Evolutionary conservation across 371 early-diverging fungal genomes (phyloP), one percentile per base, ranked within the genome.

Genomic region (Mucor saturninus): DNA sequence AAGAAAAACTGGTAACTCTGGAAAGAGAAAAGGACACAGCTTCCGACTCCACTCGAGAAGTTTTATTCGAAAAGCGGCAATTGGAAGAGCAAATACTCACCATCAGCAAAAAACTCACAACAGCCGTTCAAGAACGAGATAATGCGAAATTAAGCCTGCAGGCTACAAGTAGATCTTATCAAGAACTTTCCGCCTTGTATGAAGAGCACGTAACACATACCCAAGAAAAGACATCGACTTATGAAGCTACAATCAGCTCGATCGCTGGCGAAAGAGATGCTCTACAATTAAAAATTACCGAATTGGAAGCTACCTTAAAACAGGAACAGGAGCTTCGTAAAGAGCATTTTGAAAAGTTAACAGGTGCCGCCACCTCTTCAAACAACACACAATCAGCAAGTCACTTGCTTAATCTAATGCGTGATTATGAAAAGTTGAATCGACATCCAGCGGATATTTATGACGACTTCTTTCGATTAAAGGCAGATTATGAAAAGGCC

Each of bases 391-490:
- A 54, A 37, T 38, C 58, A 11, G 1, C 39, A 9, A 59, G 54
- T 40, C 28, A 37, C 5, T 28, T 65, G 2, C 50, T 60, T 6
- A 15, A 28, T 31, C 39, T 60, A 15, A 54, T 65, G 8, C 40
- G 59, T 3, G 65, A 59, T 11, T 65, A 65, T 50, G 45, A 59
- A 56, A 42, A 51, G 15, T 9, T 43, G 1, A 46, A 55, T 5
- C 59, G 55, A 51, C 48, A 43, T 5, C 59, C 61, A n/a, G 65
- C 59, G 43, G 60, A 60, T 28, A 60, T 65, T 9, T 65, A 54
- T 42, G 37, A 55, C 32, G 65, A 65, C 4, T 65, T 37, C 32
- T 65, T 65, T 28, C 43, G 55, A 4, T 31, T 65, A 15, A 14
- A 43, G 2, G 26, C 46, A 28, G 35, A 50, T 14, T 60, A 60